A percentile compares a stretch with the other conserved stretches of the same genome.
Conservation (phyloP, 2,329 filamentous ascomycete genomes). For the Hyphodiscus sp. region DNA sequence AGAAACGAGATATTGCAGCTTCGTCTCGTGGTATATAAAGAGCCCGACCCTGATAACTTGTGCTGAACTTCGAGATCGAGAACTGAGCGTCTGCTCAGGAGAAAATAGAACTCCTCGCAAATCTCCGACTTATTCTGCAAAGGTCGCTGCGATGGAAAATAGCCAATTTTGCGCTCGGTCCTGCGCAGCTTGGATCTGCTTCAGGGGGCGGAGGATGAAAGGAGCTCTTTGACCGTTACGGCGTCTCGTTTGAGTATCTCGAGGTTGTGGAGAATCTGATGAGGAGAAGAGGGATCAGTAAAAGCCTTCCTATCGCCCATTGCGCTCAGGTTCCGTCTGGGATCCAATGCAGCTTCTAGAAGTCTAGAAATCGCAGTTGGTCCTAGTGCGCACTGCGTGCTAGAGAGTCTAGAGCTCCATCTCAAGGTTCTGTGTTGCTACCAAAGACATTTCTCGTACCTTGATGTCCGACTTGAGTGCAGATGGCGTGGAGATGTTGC, state of each 20-base stretch:
- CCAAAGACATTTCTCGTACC: slow-evolving; percentile 15
- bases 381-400: slow-evolving; percentile 2
- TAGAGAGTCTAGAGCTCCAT: neutral
- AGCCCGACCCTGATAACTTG: neutral
- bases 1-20: too few species aligned
- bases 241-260: neutral
- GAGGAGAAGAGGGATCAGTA: neutral
- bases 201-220: slow-evolving; percentile 5
- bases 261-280: slow-evolving; percentile 1
- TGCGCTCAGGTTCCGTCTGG: neutral
- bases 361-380: neutral
- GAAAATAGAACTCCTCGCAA: neutral
- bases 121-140: neutral
- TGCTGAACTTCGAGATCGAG: neutral
- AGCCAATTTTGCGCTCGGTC: slow-evolving; percentile 23
- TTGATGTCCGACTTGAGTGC: slow-evolving; percentile 18
- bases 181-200: slow-evolving; percentile 22
- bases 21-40: neutral
- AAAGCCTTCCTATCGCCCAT: neutral
- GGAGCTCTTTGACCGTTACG: slow-evolving; percentile 1
- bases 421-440: slow-evolving; percentile 7
- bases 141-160: slow-evolving; percentile 5
- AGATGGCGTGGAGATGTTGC: slow-evolving; percentile 18
- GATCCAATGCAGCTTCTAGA: neutral
- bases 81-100: neutral